phyloP scores from a whole-genome alignment of 306 rosid species.

The Sophora flavescens region DNA sequence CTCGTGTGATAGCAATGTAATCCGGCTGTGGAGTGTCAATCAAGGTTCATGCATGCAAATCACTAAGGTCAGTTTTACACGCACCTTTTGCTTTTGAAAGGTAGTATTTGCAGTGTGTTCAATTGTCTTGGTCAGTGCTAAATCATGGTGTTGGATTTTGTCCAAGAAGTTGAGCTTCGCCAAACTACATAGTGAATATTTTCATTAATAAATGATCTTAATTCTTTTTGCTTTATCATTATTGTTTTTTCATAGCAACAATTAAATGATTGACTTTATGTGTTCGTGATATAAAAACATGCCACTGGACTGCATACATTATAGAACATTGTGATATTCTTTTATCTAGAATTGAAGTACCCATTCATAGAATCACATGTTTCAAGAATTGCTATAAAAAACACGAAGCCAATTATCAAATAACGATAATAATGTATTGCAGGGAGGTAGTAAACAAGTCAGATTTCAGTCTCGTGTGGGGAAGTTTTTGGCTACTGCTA shows the following conservation, averaged over 20 bases:
- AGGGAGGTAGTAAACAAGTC: slow-evolving; percentile 71
- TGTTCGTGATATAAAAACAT: background rate
- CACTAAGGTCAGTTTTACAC: slow-evolving; percentile 57
- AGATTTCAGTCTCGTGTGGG: slow-evolving; percentile 69
- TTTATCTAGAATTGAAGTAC: slow-evolving; percentile 10
- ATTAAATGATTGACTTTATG: background rate
- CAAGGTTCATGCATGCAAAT: slow-evolving; percentile 40
- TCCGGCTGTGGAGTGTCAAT: slow-evolving; percentile 62
- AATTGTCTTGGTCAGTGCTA: background rate
- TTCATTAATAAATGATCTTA: background rate
- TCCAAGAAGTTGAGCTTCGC: slow-evolving; percentile 11
- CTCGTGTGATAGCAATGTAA: slow-evolving; percentile 63
- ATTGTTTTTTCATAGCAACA: slow-evolving; percentile 23
- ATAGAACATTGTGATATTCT: slow-evolving; percentile 28
- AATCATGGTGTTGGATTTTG: slow-evolving; percentile 21
- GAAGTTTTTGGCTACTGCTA: slow-evolving; percentile 58
- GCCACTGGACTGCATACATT: slow-evolving; percentile 22
- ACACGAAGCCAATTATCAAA: slow-evolving; percentile 22
- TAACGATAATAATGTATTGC: slow-evolving; percentile 40
- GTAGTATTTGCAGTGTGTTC: background rate
- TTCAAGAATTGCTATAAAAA: slow-evolving; percentile 24
- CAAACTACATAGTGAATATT: slow-evolving; percentile 1
- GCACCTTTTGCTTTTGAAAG: slow-evolving; percentile 25
- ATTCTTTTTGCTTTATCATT: background rate
- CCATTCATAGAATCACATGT: slow-evolving; percentile 4